Evolutionary conservation across 805 yeast genomes (phyloP).

Genomic region (Ogataea zsoltii): DNA sequence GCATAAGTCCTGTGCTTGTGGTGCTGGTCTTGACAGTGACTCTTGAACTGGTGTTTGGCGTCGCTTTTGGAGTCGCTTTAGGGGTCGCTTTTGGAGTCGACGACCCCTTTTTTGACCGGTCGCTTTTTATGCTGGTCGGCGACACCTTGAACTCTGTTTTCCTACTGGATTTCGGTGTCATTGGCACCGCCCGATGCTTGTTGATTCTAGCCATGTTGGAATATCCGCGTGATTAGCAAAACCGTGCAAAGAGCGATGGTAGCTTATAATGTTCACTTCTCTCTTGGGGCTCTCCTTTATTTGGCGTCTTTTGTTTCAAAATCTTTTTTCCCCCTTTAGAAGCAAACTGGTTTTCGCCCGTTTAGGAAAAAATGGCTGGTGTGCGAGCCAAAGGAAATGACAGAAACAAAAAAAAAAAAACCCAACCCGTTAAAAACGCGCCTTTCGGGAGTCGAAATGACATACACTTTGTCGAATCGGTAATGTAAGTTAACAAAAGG

Average conservation of each 20-base stretch:
- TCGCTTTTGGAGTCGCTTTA: conserved; percentile 7
- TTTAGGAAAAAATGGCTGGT: conserved; percentile 5
- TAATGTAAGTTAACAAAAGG: neutral
- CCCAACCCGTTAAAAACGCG: too few species aligned
- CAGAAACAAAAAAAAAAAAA: neutral
- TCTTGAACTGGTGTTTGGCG: conserved; percentile 8
- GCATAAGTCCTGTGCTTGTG: conserved; percentile 38
- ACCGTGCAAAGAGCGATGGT: too few species aligned
- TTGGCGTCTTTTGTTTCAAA: conserved; percentile 1
- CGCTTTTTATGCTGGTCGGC: conserved; percentile 14
- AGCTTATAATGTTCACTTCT: too few species aligned
- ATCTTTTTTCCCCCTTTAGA: neutral
- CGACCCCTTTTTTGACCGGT: conserved; percentile 7
- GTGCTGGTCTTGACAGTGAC: conserved; percentile 5
- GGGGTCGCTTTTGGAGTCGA: conserved; percentile 10
- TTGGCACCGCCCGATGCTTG: conserved; percentile 20
- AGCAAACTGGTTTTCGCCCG: neutral
- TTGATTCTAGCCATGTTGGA: conserved; percentile 27
- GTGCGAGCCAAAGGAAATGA: neutral
- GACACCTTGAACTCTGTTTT: conserved; percentile 16
- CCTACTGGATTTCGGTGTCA: conserved; percentile 17
- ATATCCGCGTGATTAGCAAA: neutral
- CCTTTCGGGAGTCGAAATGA: neutral
- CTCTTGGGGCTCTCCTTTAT: too few species aligned
- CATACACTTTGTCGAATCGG: neutral